Evolutionary conservation across 768 basidiomycete species (phyloP).

Genomic region (Rhodotorula babjevae): DNA sequence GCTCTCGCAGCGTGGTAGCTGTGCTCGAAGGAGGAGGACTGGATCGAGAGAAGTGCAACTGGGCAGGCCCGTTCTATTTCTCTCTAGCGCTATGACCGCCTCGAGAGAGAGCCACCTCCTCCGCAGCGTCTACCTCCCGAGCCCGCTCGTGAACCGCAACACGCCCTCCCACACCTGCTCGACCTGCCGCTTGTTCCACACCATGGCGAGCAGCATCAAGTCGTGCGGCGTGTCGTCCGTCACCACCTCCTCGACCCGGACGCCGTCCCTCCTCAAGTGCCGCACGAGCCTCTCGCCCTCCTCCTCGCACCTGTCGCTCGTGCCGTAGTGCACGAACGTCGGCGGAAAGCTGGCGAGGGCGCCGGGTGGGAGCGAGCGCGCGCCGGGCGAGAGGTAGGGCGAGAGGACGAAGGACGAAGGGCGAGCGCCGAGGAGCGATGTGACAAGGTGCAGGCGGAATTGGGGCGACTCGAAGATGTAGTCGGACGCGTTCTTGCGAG

Average conservation of each 20-base stretch:
- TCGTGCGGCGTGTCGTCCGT: conserved; percentile 32
- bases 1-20: no score
- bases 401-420: conserved; percentile 4
- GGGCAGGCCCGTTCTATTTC: no score
- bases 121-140: not conserved
- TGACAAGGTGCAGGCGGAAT: conserved; percentile 31
- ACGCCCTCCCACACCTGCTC: conserved; percentile 18
- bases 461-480: conserved; percentile 24
- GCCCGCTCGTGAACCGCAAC: not conserved
- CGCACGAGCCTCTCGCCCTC: conserved; percentile 4
- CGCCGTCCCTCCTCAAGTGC: conserved; percentile 13
- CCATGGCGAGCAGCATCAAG: conserved; percentile 13
- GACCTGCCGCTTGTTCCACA: conserved; percentile 17
- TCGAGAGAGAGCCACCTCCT: no score
- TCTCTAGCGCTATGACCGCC: no score
- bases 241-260: conserved; percentile 1
- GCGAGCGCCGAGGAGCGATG: conserved; percentile 19
- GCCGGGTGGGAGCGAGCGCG: not conserved
- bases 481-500: conserved; percentile 13
- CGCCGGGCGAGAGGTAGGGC: conserved; percentile 28
- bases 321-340: conserved; percentile 24
- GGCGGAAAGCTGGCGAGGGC: conserved; percentile 13
- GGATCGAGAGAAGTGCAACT: no score
- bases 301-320: conserved; percentile 20
- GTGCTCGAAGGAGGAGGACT: no score